Base-by-base conservation (phyloP, 2,329 filamentous ascomycete species). In the Drechslera avenae region DNA sequence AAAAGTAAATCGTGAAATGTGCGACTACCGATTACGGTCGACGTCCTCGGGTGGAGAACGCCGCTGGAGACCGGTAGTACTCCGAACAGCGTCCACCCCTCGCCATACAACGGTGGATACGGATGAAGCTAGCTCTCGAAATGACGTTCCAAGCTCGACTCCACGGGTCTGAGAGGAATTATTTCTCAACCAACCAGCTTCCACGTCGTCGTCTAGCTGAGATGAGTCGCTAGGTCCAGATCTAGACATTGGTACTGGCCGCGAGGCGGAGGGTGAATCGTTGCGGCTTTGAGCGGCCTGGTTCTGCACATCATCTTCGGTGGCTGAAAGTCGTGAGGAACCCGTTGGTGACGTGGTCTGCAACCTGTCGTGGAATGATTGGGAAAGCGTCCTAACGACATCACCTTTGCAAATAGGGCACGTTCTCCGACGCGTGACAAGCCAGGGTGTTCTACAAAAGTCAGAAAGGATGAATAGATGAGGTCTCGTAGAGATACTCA, bases 371-470 rank as follows among this genome's bases (percentile, higher is more conserved):
- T 66, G 63, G 50, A 67, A 68, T n/a, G 69, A 67, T 40, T 69
- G 69, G 10, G 67, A 69, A 6, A 73, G 44, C 4, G 69, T 70
- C 12, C 80, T 75, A 13, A 99, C 93, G 30, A 99, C 94, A 69
- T 99, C 94, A 40, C 92, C 91, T 78, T 99, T 99, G 78, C 94
- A 99, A 54, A 99, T 97, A 0, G 94, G 94, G 66, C 94, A 99
- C n/a, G 94, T 99, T 57, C 94, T 87, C 57, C 94, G 88, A 40
- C 93, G 87, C 13, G 92, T 97, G 0, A 93, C 97, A 44, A 99
- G 80, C 94, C 94, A 99, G 2, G 94, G 94, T 4, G 94, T 97
- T 69, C 91, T 96, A 58, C 19, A 30, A 10, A 23, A 55, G 66
- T 64, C 65, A 69, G 57, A 51, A 57, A 59, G 2, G 12, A 2